Evolutionary conservation across 257 asterid species (phyloP).

Genomic region (Nemophila menziesii): DNA sequence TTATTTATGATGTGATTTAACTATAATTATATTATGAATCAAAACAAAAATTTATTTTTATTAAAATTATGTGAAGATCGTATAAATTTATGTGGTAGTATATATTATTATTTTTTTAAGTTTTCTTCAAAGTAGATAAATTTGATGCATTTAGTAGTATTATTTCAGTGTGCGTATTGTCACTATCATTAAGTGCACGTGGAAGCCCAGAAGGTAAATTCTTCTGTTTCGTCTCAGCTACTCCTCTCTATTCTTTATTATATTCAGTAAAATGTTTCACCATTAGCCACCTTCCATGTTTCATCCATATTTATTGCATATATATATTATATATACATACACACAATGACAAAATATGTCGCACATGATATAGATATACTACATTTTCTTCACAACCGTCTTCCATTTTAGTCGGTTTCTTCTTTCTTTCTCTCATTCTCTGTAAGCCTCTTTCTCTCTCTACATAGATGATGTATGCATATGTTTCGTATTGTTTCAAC

Average conservation of each 20-base stretch:
- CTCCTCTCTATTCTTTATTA: constrained; percentile 2
- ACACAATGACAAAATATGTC: constrained; percentile 4
- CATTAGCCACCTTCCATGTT: background rate
- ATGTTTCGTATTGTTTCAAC: background rate
- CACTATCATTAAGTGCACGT: constrained; percentile 4
- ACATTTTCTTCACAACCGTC: constrained; percentile 31
- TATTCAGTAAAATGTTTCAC: background rate
- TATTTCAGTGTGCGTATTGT: background rate
- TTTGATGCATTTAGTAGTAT: background rate
- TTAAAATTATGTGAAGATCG: too few relatives aligned
- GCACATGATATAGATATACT: constrained; percentile 12
- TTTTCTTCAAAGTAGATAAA: too few relatives aligned
- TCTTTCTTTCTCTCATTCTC: constrained; percentile 34
- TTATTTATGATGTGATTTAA: too few relatives aligned
- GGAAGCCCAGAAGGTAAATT: constrained; percentile 2
- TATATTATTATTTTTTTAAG: too few relatives aligned
- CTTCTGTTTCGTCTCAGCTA: constrained; percentile 1
- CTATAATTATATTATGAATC: too few relatives aligned
- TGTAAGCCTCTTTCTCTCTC: constrained; percentile 37
- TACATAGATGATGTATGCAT: constrained; percentile 6
- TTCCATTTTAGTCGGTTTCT: constrained; percentile 35
- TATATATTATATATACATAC: constrained; percentile 3
- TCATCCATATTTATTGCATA: background rate
- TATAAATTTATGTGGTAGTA: too few relatives aligned
- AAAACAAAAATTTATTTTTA: too few relatives aligned